These are phyloP conservation scores for Fusarium praegraminearum DNA, from an alignment of 2,329 filamentous ascomycete genomes.

Conservation along the genomic window DNA sequence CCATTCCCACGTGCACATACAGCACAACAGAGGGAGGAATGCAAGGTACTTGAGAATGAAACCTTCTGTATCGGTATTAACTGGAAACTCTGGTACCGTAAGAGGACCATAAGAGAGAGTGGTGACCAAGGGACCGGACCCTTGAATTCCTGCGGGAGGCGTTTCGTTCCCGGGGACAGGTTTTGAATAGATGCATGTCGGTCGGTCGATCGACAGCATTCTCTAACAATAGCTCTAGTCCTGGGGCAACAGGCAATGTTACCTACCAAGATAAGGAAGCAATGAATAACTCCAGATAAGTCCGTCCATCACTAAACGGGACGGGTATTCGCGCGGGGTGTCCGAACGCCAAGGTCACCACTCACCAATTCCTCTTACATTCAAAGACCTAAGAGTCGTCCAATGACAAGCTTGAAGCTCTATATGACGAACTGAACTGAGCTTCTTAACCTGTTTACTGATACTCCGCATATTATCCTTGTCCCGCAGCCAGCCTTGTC, in stretches of 20 bases:
- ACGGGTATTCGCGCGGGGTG: constrained; percentile 19
- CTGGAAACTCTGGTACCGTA: neutral
- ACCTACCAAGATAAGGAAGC: constrained; percentile 27
- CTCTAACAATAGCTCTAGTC: constrained; percentile 19
- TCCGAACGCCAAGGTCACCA: constrained; percentile 37
- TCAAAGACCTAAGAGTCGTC: constrained; percentile 9
- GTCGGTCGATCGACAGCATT: constrained; percentile 32
- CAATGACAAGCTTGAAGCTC: constrained; percentile 25
- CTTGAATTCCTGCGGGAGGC: constrained; percentile 38
- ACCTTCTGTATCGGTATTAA: constrained; percentile 8
- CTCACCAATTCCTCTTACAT: constrained; percentile 22
- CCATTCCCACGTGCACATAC: constrained; percentile 29
- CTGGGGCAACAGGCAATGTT: constrained; percentile 13
- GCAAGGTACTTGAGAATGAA: constrained; percentile 29
- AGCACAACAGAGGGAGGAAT: constrained; percentile 27
- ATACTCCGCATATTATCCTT: constrained; percentile 37
- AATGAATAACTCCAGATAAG: neutral
- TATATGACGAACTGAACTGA: constrained; percentile 23
- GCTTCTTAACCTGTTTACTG: constrained; percentile 25
- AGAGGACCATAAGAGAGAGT: neutral
- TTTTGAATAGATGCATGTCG: constrained; percentile 12
- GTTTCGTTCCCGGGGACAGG: constrained; percentile 23
- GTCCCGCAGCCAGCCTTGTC: constrained; percentile 19
- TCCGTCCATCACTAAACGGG: neutral
- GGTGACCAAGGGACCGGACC: constrained; percentile 26